phyloP scores from a whole-genome alignment of 1,139 yeast species.

The Blastobotrys elegans region DNA sequence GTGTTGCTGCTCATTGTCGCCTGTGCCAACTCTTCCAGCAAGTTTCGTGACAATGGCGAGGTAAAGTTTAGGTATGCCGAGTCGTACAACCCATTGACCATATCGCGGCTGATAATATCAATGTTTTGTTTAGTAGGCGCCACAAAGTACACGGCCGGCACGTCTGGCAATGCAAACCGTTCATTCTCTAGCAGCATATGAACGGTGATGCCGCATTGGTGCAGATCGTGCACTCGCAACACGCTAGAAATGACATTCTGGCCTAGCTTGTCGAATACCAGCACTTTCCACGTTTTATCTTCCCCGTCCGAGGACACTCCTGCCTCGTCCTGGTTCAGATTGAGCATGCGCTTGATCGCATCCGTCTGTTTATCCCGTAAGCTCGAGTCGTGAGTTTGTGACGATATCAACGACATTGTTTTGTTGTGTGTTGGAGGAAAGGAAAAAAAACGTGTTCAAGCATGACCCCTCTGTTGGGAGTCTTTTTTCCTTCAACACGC shows the following conservation, averaged over 20 bases:
- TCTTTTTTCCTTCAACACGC: too few species aligned
- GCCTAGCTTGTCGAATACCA: conserved; percentile 74
- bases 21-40: conserved; percentile 85
- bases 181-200: conserved; percentile 68
- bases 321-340: conserved; percentile 48
- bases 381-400: conserved; percentile 13
- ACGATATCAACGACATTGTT: not conserved
- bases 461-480: too few species aligned
- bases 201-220: conserved; percentile 85
- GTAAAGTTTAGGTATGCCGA: conserved; percentile 82
- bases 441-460: too few species aligned
- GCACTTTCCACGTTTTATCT: conserved; percentile 78
- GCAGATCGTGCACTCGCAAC: conserved; percentile 80
- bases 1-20: conserved; percentile 66
- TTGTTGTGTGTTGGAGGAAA: too few species aligned
- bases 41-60: conserved; percentile 65
- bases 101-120: conserved; percentile 60
- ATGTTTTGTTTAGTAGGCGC: conserved; percentile 82
- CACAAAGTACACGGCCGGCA: conserved; percentile 87
- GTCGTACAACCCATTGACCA: conserved; percentile 69
- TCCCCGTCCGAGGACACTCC: conserved; percentile 8
- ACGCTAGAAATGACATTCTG: conserved; percentile 86
- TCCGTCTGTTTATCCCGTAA: conserved; percentile 43
- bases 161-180: conserved; percentile 82
- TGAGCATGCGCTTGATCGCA: conserved; percentile 76